A percentile compares a stretch with the other conserved stretches of the same genome.
Conservation (phyloP, 495 filamentous ascomycete genomes). For the Lasiosphaeris hirsuta region DNA sequence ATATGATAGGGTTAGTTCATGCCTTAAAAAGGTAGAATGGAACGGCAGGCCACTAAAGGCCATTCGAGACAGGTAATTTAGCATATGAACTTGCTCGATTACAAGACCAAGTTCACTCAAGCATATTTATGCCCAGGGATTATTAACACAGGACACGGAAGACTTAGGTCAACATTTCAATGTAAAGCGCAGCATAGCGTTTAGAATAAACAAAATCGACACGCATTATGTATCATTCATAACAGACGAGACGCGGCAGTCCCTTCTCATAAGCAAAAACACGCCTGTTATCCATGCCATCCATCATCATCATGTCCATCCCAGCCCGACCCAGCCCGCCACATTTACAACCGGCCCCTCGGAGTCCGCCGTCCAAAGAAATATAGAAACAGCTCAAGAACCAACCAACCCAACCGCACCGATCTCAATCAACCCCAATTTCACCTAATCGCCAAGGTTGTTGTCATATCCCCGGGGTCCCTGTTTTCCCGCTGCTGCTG, state of each 20-base stretch:
- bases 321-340: too few relatives aligned
- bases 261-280: neutral
- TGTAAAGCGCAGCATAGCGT: neutral
- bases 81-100: too few relatives aligned
- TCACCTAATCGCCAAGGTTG: conserved; percentile 11
- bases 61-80: too few relatives aligned
- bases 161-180: too few relatives aligned
- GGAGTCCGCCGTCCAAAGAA: neutral
- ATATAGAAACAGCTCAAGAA: neutral
- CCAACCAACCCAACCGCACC: neutral
- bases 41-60: too few relatives aligned
- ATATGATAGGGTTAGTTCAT: too few relatives aligned
- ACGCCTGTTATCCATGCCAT: neutral
- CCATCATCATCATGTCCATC: neutral
- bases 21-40: too few relatives aligned
- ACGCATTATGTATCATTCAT: neutral
- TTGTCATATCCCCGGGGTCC: conserved; percentile 1
- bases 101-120: too few relatives aligned
- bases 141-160: too few relatives aligned
- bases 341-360: too few relatives aligned
- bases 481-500: conserved; percentile 5
- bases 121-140: too few relatives aligned
- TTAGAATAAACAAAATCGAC: neutral
- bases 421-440: conserved; percentile 1
- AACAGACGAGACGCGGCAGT: neutral